Evolutionary conservation across 345 rosid genomes (phyloP).

Genomic region (Excoecaria agallocha): DNA sequence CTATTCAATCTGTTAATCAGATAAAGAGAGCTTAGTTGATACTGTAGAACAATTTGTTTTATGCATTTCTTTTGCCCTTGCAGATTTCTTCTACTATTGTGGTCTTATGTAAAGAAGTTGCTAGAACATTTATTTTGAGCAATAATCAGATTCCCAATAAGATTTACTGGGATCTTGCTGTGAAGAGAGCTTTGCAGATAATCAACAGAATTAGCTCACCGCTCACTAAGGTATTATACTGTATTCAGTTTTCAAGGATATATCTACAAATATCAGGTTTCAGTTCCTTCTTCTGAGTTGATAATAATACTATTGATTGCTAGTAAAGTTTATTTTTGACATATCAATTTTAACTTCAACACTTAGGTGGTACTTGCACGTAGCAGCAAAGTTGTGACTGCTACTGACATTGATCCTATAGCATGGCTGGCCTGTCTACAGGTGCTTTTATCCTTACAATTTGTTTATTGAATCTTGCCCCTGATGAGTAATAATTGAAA

Average conservation of each 20-base stretch:
- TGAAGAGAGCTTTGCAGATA: slow-evolving; percentile 58
- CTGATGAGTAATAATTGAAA: background rate
- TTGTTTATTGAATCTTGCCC: slow-evolving; percentile 7
- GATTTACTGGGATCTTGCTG: slow-evolving; percentile 59
- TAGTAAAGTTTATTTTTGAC: background rate
- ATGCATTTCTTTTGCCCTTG: background rate
- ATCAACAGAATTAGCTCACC: slow-evolving; percentile 51
- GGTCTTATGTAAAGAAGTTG: slow-evolving; percentile 40
- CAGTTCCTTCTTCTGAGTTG: background rate
- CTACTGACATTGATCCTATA: slow-evolving; percentile 67
- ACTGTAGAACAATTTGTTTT: background rate
- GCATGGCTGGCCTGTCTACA: slow-evolving; percentile 76
- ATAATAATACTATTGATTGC: background rate
- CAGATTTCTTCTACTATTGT: slow-evolving; percentile 57
- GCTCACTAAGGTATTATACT: slow-evolving; percentile 51
- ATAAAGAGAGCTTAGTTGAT: background rate
- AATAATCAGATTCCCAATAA: slow-evolving; percentile 58
- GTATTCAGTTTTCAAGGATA: background rate
- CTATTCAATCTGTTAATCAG: background rate
- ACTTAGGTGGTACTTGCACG: slow-evolving; percentile 88
- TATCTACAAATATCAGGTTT: background rate
- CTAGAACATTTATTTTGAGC: slow-evolving; percentile 51
- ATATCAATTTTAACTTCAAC: slow-evolving; percentile 15
- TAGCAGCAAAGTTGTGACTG: slow-evolving; percentile 65
- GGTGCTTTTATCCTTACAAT: slow-evolving; percentile 36